Evolutionary conservation across 345 rosid genomes (phyloP).

Genomic region (Salix purpurea): DNA sequence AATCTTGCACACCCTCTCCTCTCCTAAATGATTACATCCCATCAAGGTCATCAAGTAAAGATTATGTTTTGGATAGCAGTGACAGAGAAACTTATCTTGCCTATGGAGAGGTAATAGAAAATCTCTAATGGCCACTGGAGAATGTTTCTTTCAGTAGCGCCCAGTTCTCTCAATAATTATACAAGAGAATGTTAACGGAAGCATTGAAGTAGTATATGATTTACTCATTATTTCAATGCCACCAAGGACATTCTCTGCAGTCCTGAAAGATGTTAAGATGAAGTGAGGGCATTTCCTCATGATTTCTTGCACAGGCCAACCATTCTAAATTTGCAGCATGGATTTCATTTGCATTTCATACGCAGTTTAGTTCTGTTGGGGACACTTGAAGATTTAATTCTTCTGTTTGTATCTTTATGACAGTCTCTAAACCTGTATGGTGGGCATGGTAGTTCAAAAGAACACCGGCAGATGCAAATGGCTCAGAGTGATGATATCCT

Average conservation of each 20-base stretch:
- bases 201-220: not conserved
- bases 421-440: not conserved
- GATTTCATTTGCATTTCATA: not conserved
- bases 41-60: conserved; percentile 2
- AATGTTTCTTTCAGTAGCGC: not conserved
- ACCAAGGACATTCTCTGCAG: not conserved
- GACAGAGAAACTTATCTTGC: not conserved
- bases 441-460: not conserved
- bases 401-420: not conserved
- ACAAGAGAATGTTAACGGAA: not conserved
- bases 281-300: not conserved
- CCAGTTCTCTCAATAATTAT: not conserved
- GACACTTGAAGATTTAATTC: not conserved
- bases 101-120: conserved; percentile 18
- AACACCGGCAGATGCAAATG: not conserved
- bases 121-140: not conserved
- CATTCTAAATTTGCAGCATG: not conserved
- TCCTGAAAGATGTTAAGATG: conserved; percentile 4
- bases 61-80: conserved; percentile 7
- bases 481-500: not conserved
- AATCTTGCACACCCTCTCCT: not conserved
- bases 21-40: conserved; percentile 5
- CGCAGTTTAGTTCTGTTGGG: not conserved
- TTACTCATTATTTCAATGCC: not conserved
- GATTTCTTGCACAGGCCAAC: not conserved